Base-by-base conservation (phyloP, 2,329 filamentous ascomycete genomes). In the Fusarium incarnatum region DNA sequence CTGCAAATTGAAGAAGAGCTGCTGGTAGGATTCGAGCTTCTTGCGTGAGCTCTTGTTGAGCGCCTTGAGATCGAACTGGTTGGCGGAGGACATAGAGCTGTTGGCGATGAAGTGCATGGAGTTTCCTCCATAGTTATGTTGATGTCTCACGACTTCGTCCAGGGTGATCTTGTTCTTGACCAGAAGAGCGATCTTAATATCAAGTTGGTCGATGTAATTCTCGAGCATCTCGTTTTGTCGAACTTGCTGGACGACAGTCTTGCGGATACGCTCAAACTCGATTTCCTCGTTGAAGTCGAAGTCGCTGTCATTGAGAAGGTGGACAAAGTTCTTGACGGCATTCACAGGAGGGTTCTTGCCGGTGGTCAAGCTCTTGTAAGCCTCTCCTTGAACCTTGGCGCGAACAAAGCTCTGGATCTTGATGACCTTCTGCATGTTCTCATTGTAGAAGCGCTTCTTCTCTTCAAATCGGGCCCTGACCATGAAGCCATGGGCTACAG, bases 131-230 rank as follows among this genome's bases (percentile, higher is more conserved):
- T 96, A 98, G 79, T 97, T 97, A 83, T 92, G 95, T 77, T 99
- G 96, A 78, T 98, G 96, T 75, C 94, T 94, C 58, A 99, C 93
- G 28, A 99, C 96, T 81, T 99, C 97, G 77, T 99, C 96, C 6
- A 99, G 86, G 0, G 96, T 98, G 76, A 99, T 99, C 81, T 99
- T 99, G 87, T 99, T 99, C 86, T 98, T 98, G 75, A 99, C 96
- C 20, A 99, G 86, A 5, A 99, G 87, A 2, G 96, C 96, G 79
- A 99, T 99, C 83, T 99, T 99, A 85, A 99, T 97, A 77, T 99
- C 97, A 37, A 99, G 88, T 78, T 99, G 96, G 75, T 97, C 94
- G 73, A 99, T 97, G 77, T 99, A 99, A 78, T 98, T 94, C 81
- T 99, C 96, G 41, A 97, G 89, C 84, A 97, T 91, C 81, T 99